Conservation (phyloP, 106 monocot species). For the Allium fistulosum region DNA sequence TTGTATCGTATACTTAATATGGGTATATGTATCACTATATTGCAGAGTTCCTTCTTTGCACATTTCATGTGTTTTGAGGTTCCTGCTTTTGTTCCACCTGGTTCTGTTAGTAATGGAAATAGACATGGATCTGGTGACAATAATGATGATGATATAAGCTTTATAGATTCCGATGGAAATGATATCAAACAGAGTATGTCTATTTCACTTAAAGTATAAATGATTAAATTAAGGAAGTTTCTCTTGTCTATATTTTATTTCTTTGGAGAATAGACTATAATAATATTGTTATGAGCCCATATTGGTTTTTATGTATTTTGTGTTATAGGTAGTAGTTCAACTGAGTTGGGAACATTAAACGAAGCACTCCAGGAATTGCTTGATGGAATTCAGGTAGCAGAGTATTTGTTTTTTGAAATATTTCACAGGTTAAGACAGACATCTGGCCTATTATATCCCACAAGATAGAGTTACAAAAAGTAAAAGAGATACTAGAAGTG, state of each 20-base stretch:
- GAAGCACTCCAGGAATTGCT: constrained; percentile 97
- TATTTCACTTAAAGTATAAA: constrained; percentile 5
- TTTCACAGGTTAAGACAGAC: constrained; percentile 1
- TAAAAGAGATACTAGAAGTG: no score
- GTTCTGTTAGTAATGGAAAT: constrained; percentile 31
- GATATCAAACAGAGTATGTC: constrained; percentile 48
- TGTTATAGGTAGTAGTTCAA: constrained; percentile 42
- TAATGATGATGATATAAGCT: constrained; percentile 56
- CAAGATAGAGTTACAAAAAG: no score
- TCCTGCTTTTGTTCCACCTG: constrained; percentile 67
- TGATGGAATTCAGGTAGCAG: constrained; percentile 78
- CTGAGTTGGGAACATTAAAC: constrained; percentile 78
- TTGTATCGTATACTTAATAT: constrained; percentile 2
- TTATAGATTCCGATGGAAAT: constrained; percentile 88
- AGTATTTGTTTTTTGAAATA: constrained; percentile 15
- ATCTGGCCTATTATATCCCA: background rate
- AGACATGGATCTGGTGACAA: constrained; percentile 25
- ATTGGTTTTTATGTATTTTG: background rate
- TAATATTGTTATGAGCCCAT: no score
- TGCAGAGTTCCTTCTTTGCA: constrained; percentile 98
- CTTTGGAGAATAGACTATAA: no score
- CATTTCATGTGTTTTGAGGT: constrained; percentile 99
- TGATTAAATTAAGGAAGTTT: no score
- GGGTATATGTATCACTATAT: constrained; percentile 3
- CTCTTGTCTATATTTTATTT: no score